These are phyloP conservation scores for Cinchona pubescens DNA, from an alignment of 257 asterid genomes.

Conservation along the genomic window DNA sequence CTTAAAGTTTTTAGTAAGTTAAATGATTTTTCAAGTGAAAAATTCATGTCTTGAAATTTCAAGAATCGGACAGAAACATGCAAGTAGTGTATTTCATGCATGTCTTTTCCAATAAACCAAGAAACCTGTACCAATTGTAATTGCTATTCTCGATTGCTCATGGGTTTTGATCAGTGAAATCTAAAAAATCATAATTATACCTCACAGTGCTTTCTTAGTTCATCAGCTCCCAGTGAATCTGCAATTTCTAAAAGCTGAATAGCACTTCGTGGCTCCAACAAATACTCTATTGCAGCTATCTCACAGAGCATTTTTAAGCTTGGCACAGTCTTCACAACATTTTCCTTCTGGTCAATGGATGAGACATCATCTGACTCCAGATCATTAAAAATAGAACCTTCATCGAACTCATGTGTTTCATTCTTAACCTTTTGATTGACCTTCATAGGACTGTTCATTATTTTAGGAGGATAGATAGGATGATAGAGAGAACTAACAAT, in stretches of 20 bases:
- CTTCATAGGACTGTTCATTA: slow-evolving; percentile 29
- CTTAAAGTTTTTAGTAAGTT: no score
- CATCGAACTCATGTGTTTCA: slow-evolving; percentile 55
- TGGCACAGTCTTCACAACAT: slow-evolving; percentile 38
- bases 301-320: slow-evolving; percentile 86
- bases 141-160: not conserved
- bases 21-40: not conserved
- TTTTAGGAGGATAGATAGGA: slow-evolving; percentile 52
- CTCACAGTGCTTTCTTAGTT: slow-evolving; percentile 74
- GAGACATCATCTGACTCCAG: slow-evolving; percentile 42
- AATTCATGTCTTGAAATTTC: not conserved
- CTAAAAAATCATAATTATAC: slow-evolving; percentile 33
- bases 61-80: not conserved
- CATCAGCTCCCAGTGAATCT: slow-evolving; percentile 79
- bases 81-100: not conserved
- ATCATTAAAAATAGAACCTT: slow-evolving; percentile 68
- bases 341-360: slow-evolving; percentile 36
- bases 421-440: slow-evolving; percentile 28
- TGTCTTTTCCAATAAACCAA: not conserved
- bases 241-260: slow-evolving; percentile 86
- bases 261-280: slow-evolving; percentile 90
- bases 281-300: slow-evolving; percentile 69
- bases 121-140: not conserved
- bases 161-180: not conserved
- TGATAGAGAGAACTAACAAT: slow-evolving; percentile 77